Base-by-base conservation (phyloP, 2,329 filamentous ascomycete species). In the Lachnellula suecica region DNA sequence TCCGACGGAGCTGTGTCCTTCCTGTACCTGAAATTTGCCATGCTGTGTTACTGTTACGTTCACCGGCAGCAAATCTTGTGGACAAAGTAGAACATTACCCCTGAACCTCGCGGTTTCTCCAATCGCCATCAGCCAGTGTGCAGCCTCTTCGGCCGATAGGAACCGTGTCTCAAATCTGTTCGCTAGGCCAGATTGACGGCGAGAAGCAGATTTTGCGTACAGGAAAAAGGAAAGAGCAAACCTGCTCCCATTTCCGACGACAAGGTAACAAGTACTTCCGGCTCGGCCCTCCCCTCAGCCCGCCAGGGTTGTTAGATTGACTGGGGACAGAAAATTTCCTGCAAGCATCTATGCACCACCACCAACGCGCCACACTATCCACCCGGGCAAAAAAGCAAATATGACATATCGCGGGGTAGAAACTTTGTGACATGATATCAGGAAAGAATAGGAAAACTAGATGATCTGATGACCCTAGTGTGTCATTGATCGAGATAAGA, bases 391-490 rank as follows among this genome's bases (percentile, higher is more conserved):
- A 13, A 45, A 31, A 45, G 31, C 44, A 47, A 37, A 23, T 37
- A 17, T 37, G 44, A 47, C 40, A 43, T 38, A 47, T 47, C 44
- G 44, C 44, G 31, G 34, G 31, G 44, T 38, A 38, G 31, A 13
- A 38, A 23, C 40, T 43, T 22, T 4, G 24, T 25, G 44, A 25
- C 31, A 47, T 23, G 9, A 19, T 47, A 17, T 25, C 19, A 19
- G 10, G 2, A 13, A 38, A 17, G 11, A 47, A 15, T 25, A 13
- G 7, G 44, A 47, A 25, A 37, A n/a, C 38, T 47, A 15, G 22
- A n/a, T 47, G 44, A 37, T 47, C 44, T 40, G 44, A 47, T 47
- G 44, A 47, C 23, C 44, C 29, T 17, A 19, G 19, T 3, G 22
- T 34, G 20, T 46, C 44, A 46, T 46, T 23, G 44, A 37, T 35